These are phyloP conservation scores for Lyophyllum shimeji DNA, from an alignment of 768 basidiomycete species.

Conservation along the genomic window DNA sequence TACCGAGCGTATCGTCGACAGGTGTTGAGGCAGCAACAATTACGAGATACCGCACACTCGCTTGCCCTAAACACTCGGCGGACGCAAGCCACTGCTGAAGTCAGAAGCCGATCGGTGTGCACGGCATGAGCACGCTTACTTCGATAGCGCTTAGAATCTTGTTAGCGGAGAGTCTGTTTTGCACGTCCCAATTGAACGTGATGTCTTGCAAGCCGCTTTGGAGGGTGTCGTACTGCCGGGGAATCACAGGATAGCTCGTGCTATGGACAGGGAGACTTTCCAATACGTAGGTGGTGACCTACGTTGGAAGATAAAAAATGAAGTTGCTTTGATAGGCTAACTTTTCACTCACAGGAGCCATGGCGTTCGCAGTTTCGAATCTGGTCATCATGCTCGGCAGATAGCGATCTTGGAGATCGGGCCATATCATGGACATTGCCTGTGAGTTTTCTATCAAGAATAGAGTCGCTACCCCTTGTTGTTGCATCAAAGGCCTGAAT, in stretches of 20 bases:
- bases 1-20: constrained; percentile 24
- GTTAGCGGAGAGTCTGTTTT: constrained; percentile 44
- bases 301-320: constrained; percentile 14
- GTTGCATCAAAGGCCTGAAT: constrained; percentile 21
- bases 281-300: constrained; percentile 44
- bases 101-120: not conserved
- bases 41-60: constrained; percentile 48
- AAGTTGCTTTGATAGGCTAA: not conserved
- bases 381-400: constrained; percentile 41
- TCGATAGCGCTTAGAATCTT: constrained; percentile 45
- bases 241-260: constrained; percentile 26
- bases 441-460: constrained; percentile 59
- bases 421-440: constrained; percentile 43
- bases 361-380: constrained; percentile 36
- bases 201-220: constrained; percentile 37
- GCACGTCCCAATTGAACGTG: constrained; percentile 39
- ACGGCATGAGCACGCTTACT: constrained; percentile 29
- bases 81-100: constrained; percentile 34
- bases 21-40: constrained; percentile 54
- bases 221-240: constrained; percentile 41
- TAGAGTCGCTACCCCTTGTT: constrained; percentile 39
- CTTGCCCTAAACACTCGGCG: constrained; percentile 25
- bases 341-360: constrained; percentile 36
- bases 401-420: constrained; percentile 47
- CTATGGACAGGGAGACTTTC: constrained; percentile 42